phyloP scores from a whole-genome alignment of 495 filamentous ascomycete genomes.

The Lasiosphaeris hirsuta region DNA sequence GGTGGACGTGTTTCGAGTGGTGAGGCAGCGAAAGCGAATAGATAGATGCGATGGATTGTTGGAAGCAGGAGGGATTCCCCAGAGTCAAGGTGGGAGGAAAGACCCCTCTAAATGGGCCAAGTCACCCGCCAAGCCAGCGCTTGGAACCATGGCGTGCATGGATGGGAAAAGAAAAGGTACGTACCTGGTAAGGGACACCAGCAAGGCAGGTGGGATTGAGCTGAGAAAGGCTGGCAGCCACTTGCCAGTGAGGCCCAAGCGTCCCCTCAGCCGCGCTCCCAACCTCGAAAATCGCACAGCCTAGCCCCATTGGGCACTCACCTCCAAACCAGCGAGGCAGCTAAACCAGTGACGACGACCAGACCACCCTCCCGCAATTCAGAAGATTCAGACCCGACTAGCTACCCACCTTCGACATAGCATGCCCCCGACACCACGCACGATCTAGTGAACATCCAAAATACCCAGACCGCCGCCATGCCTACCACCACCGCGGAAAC shows the following conservation, averaged over 20 bases:
- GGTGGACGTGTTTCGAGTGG: neutral
- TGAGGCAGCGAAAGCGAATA: neutral
- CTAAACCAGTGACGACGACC: conserved; percentile 34
- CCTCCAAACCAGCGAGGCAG: conserved; percentile 31
- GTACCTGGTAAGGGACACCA: neutral
- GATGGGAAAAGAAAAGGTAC: neutral
- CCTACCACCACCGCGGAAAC: conserved; percentile 94
- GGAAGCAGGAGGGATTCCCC: conserved; percentile 14
- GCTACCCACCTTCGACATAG: conserved; percentile 12
- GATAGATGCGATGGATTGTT: neutral
- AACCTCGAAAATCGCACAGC: conserved; percentile 7
- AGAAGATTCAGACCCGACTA: neutral
- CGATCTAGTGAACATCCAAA: neutral
- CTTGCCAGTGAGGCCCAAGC: conserved; percentile 3
- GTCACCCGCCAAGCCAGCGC: conserved; percentile 9
- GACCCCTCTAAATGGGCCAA: conserved; percentile 4
- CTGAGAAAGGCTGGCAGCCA: neutral
- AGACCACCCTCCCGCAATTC: conserved; percentile 7
- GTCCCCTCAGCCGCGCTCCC: conserved; percentile 14
- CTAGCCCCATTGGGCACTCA: conserved; percentile 27
- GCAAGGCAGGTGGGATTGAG: neutral
- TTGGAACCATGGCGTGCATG: neutral
- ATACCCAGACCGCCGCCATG: conserved; percentile 51
- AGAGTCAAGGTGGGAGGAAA: conserved; percentile 9
- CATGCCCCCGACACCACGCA: conserved; percentile 8